Percentiles rank a stretch among this genome's conserved stretches.
Evolutionary conservation across 805 yeast genomes (phyloP).

Genomic region (Gaillardinia entomophila): DNA sequence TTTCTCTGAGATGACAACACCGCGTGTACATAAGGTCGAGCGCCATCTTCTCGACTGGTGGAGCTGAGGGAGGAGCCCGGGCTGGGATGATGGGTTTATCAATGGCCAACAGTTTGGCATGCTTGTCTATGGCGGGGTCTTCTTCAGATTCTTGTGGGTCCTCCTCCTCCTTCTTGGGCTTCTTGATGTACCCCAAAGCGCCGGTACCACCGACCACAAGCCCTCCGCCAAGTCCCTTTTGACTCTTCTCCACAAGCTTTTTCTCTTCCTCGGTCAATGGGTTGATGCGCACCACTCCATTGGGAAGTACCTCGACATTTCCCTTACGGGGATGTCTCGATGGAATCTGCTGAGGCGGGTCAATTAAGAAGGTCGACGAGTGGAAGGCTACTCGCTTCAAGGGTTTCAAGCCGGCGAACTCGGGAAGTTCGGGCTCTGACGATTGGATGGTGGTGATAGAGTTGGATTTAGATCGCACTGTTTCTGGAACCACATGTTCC

Average conservation of each 20-base stretch:
- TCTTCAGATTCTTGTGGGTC: constrained; percentile 9
- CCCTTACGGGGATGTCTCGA: constrained; percentile 79
- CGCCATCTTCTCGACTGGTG: constrained; percentile 41
- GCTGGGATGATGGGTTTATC: constrained; percentile 30
- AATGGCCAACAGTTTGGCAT: constrained; percentile 19
- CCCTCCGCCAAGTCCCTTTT: constrained; percentile 50
- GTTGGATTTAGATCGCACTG: constrained; percentile 2
- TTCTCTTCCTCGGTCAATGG: constrained; percentile 53
- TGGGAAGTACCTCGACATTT: constrained; percentile 53
- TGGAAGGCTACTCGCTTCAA: constrained; percentile 40
- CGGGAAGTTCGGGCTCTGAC: constrained; percentile 9
- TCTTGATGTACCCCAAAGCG: constrained; percentile 42
- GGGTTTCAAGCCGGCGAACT: constrained; percentile 27
- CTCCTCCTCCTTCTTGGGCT: constrained; percentile 2
- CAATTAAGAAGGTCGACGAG: constrained; percentile 35
- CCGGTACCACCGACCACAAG: constrained; percentile 79
- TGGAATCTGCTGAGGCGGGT: constrained; percentile 85
- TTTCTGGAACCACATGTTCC: background rate
- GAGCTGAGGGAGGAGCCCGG: too few relatives aligned
- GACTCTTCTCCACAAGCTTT: constrained; percentile 32
- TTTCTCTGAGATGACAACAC: constrained; percentile 90
- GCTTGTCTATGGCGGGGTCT: constrained; percentile 15
- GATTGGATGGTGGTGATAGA: constrained; percentile 2
- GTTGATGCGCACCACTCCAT: constrained; percentile 49
- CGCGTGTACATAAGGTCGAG: constrained; percentile 80